These are phyloP conservation scores for Arctostaphylos glauca DNA, from an alignment of 148 eudicot genomes.

Conservation along the genomic window DNA sequence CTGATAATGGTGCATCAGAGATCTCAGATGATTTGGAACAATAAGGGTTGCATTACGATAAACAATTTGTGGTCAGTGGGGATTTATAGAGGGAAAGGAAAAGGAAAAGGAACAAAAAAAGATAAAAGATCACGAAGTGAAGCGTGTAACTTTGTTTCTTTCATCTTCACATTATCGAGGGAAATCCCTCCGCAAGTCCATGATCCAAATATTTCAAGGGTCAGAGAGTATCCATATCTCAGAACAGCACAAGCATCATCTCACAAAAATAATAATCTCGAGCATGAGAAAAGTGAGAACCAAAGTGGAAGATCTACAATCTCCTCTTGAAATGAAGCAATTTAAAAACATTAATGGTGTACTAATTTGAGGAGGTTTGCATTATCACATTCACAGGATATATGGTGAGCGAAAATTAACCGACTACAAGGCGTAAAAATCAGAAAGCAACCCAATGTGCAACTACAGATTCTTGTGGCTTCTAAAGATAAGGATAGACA, in stretches of 20 bases:
- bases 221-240: neutral
- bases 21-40: neutral
- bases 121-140: neutral
- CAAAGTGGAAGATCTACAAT: neutral
- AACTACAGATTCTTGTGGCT: neutral
- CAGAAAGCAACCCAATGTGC: neutral
- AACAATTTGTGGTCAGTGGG: neutral
- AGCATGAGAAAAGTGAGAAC: neutral
- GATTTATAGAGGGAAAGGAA: neutral
- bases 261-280: neutral
- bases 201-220: neutral
- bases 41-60: neutral
- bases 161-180: neutral
- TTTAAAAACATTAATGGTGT: neutral
- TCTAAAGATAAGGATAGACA: neutral
- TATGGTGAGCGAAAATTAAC: neutral
- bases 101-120: neutral
- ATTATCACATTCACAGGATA: neutral
- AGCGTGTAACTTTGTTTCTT: neutral
- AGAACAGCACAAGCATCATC: neutral
- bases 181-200: neutral
- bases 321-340: neutral
- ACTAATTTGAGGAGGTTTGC: neutral
- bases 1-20: neutral
- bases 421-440: no score